phyloP scores from a whole-genome alignment of 805 yeast genomes.

The Kluyveromyces siamensis region DNA sequence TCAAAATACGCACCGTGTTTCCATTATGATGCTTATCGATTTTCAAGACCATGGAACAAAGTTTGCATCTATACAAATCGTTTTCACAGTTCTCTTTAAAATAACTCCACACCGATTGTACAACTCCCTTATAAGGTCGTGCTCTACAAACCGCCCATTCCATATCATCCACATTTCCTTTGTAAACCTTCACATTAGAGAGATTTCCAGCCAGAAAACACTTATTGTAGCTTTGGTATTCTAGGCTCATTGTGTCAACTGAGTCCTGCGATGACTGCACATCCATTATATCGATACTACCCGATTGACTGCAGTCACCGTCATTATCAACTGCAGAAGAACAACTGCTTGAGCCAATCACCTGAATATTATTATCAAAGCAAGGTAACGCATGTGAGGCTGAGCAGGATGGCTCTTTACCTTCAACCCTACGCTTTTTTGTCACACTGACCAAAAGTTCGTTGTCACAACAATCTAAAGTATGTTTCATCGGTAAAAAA shows the following conservation, averaged over 20 bases:
- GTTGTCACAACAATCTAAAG: background rate
- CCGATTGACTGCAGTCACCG: background rate
- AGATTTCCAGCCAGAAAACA: background rate
- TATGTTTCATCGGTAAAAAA: background rate
- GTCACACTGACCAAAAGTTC: background rate
- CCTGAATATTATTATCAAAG: background rate
- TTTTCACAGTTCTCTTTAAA: conserved; percentile 1
- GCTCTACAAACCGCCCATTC: background rate
- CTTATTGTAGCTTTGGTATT: background rate
- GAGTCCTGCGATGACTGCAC: background rate
- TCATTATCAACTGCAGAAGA: background rate
- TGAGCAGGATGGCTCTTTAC: background rate
- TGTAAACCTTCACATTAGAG: conserved; percentile 2
- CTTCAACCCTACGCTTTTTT: background rate
- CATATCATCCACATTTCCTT: background rate
- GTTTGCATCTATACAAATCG: conserved; percentile 1
- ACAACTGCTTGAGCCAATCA: background rate
- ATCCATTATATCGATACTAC: background rate
- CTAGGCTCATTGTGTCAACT: background rate
- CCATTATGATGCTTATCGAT: conserved; percentile 2
- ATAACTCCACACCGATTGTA: conserved; percentile 2
- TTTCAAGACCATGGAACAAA: conserved; percentile 2
- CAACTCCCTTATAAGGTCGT: conserved; percentile 1
- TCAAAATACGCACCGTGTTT: conserved; percentile 2
- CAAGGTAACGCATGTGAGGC: background rate